Conservation (phyloP, 768 basidiomycete genomes). For the Russula abietina region DNA sequence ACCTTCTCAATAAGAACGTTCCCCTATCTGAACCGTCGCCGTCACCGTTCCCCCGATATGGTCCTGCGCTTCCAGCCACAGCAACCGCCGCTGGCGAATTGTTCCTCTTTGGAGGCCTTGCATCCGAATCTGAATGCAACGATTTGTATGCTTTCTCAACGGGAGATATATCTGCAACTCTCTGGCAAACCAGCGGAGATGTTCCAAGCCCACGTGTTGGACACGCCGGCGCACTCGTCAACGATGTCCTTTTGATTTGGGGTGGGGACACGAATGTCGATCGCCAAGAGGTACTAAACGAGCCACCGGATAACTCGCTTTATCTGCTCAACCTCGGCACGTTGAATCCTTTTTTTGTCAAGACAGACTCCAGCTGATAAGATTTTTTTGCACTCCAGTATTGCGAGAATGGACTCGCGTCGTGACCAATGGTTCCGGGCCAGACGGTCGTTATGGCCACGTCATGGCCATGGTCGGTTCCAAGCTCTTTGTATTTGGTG, state of each 20-base stretch:
- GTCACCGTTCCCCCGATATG: constrained; percentile 92
- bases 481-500: constrained; percentile 92
- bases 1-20: neutral
- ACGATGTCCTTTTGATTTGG: constrained; percentile 95
- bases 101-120: constrained; percentile 94
- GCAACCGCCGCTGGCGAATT: constrained; percentile 78
- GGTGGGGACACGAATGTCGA: constrained; percentile 84
- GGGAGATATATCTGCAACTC: constrained; percentile 67
- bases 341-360: constrained; percentile 30
- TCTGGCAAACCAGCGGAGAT: constrained; percentile 85
- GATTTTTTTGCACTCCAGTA: constrained; percentile 40
- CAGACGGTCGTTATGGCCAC: constrained; percentile 91
- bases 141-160: constrained; percentile 87
- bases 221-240: constrained; percentile 85
- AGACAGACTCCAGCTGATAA: neutral
- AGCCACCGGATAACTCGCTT: constrained; percentile 84
- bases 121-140: constrained; percentile 80
- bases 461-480: constrained; percentile 88
- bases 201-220: constrained; percentile 86
- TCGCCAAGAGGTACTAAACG: constrained; percentile 38
- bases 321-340: constrained; percentile 91
- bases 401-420: constrained; percentile 94
- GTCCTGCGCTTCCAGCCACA: constrained; percentile 79
- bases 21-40: constrained; percentile 36
- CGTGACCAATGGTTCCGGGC: constrained; percentile 66